These are phyloP conservation scores for Polygonum aviculare DNA, from an alignment of 148 eudicot genomes.

Conservation along the genomic window DNA sequence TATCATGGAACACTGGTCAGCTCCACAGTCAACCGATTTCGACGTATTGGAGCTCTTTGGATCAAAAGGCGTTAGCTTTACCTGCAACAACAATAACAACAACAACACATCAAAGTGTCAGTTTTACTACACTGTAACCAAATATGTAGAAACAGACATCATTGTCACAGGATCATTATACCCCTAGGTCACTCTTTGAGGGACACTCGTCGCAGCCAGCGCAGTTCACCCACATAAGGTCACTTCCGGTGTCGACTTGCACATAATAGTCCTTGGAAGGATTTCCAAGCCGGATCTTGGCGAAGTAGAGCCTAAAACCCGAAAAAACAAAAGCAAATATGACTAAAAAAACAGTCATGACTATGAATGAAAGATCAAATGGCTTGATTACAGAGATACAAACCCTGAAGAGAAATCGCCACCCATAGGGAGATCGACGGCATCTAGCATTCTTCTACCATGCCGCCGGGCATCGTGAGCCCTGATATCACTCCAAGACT, in stretches of 20 bases:
- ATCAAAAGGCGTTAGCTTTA: slow-evolving; percentile 46
- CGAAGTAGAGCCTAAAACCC: slow-evolving; percentile 66
- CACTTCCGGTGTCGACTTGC: slow-evolving; percentile 97
- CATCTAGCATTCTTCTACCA: slow-evolving; percentile 11
- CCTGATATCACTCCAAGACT: slow-evolving; percentile 2
- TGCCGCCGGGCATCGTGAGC: slow-evolving; percentile 9
- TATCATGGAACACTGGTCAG: slow-evolving; percentile 48
- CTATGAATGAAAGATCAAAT: not conserved
- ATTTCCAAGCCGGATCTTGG: slow-evolving; percentile 82
- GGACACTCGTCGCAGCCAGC: slow-evolving; percentile 79
- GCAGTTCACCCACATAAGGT: slow-evolving; percentile 92
- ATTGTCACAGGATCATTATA: slow-evolving; percentile 13
- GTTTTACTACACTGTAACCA: not conserved
- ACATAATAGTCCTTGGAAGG: slow-evolving; percentile 79
- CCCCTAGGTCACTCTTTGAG: slow-evolving; percentile 73
- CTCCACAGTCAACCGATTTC: slow-evolving; percentile 42
- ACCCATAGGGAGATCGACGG: not conserved
- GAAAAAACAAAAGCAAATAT: not conserved
- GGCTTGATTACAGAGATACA: not conserved
- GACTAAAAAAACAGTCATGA: not conserved
- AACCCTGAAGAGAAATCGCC: slow-evolving; percentile 5
- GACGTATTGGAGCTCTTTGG: slow-evolving; percentile 50
- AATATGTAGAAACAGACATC: not conserved
- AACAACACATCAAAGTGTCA: not conserved
- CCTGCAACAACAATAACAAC: slow-evolving; percentile 24